A percentile compares a stretch with the other conserved stretches of the same genome.
Evolutionary conservation across 352 stramenopile genomes (phyloP).

Genomic region (Globisporangium apiculatum): DNA sequence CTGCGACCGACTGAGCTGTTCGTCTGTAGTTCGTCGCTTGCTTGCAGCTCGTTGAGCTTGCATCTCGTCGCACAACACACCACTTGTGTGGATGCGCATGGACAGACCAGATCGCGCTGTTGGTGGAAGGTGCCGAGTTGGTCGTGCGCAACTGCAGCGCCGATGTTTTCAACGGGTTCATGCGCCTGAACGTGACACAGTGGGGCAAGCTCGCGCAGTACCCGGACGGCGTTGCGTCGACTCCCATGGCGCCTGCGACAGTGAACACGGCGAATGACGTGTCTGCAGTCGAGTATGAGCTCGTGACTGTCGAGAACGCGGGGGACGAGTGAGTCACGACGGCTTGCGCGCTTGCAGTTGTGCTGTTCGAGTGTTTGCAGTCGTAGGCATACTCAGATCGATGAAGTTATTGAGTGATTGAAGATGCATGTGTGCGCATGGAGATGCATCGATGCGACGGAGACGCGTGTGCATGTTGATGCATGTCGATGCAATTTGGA

Average conservation of each 20-base stretch:
- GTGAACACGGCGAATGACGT: conserved; percentile 67
- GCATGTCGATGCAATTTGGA: no score
- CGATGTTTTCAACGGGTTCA: conserved; percentile 82
- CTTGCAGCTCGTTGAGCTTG: no score
- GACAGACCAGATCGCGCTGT: conserved; percentile 70
- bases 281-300: conserved; percentile 77
- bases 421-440: no score
- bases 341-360: no score
- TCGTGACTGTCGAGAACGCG: conserved; percentile 65
- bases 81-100: not conserved
- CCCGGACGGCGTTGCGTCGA: conserved; percentile 70
- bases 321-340: conserved; percentile 24
- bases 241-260: conserved; percentile 35
- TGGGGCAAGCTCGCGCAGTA: conserved; percentile 75
- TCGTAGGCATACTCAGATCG: no score
- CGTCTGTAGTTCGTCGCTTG: no score
- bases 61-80: not conserved
- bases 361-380: not conserved
- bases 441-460: no score
- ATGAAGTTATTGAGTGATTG: no score
- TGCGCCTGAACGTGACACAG: conserved; percentile 79
- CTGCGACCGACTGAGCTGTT: no score
- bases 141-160: conserved; percentile 80
- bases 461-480: no score
- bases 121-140: conserved; percentile 44